These are phyloP conservation scores for Jimgerdemannia lactiflua DNA, from an alignment of 192 early-diverging fungal species.

Conservation along the genomic window DNA sequence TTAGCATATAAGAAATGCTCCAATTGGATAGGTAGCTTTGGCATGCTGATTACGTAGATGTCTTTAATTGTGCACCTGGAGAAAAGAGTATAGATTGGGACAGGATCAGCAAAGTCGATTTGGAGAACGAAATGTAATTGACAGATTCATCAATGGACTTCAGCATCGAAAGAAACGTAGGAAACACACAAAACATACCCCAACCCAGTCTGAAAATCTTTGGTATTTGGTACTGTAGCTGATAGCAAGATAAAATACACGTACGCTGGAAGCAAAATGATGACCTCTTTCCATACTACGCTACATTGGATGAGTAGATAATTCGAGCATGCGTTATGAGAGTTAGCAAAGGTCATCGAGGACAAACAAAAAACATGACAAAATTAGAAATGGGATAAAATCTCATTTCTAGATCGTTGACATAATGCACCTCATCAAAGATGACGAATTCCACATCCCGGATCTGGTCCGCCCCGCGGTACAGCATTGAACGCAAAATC, in stretches of 20 bases:
- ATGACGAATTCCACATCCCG: constrained; percentile 99
- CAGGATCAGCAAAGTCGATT: neutral
- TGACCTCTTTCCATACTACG: constrained; percentile 99
- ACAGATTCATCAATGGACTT: too few species aligned
- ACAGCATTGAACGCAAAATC: constrained; percentile 96
- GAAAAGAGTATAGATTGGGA: neutral
- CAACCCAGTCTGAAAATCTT: constrained; percentile 99
- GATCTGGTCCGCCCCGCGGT: constrained; percentile 93
- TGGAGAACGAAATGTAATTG: too few species aligned
- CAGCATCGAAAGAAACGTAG: neutral
- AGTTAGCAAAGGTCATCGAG: neutral
- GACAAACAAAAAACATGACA: too few species aligned
- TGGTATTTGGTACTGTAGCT: constrained; percentile 97
- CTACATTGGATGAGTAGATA: constrained; percentile 55
- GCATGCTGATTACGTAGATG: constrained; percentile 96
- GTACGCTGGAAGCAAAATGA: constrained; percentile 97
- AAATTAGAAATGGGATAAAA: too few species aligned
- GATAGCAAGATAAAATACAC: constrained; percentile 91
- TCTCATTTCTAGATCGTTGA: constrained; percentile 85
- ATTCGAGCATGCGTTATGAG: neutral
- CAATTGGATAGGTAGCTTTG: constrained; percentile 89
- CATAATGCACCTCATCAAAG: constrained; percentile 99
- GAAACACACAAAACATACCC: constrained; percentile 50
- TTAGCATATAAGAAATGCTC: constrained; percentile 93
- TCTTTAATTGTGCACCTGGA: constrained; percentile 87